A percentile compares a stretch with the other conserved stretches of the same genome.
These are phyloP conservation scores for Melaleuca quinquenervia DNA, from an alignment of 345 rosid species.

Conservation along the genomic window DNA sequence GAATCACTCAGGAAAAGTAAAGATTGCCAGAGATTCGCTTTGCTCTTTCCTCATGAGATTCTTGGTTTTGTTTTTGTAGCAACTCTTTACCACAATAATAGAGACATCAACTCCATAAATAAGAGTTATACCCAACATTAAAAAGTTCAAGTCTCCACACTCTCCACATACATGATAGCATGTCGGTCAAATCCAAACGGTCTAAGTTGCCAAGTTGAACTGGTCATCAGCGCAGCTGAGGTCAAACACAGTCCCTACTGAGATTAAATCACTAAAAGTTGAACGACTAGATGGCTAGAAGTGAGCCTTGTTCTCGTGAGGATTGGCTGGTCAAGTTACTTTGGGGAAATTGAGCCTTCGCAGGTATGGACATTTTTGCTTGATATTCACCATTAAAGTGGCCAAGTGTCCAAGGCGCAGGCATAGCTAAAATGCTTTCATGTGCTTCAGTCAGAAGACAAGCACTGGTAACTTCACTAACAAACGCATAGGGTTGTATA, in stretches of 20 bases:
- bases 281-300: neutral
- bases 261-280: neutral
- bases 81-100: neutral
- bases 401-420: neutral
- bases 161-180: neutral
- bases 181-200: neutral
- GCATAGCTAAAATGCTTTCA: neutral
- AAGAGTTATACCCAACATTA: neutral
- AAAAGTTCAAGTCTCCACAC: neutral
- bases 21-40: neutral
- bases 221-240: neutral
- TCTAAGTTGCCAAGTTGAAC: neutral
- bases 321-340: neutral
- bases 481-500: neutral
- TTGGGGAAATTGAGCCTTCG: neutral
- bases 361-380: neutral
- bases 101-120: neutral
- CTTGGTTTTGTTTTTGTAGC: neutral
- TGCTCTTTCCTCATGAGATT: neutral
- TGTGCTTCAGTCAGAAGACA: neutral
- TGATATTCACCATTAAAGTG: neutral
- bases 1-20: neutral
- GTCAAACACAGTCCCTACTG: neutral
- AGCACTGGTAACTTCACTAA: neutral
- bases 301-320: neutral